phyloP scores from a whole-genome alignment of 2,329 filamentous ascomycete species.

The Aspergillus fumigatus region DNA sequence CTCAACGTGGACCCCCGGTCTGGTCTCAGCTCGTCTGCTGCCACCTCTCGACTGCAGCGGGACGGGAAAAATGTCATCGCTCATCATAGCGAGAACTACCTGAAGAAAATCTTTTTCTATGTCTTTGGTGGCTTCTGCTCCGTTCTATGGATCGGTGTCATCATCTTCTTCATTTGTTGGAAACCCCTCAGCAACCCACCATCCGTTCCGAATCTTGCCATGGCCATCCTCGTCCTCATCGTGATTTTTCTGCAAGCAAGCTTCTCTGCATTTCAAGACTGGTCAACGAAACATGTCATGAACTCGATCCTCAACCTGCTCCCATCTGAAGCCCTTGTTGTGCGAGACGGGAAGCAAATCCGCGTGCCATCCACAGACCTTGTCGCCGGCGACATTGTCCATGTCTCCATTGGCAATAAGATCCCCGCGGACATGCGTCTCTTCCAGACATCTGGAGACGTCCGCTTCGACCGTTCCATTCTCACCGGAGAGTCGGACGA shows the following conservation, averaged over 20 bases:
- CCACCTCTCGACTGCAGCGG: slow-evolving; percentile 52
- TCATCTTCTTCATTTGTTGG: slow-evolving; percentile 76
- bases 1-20: slow-evolving; percentile 54
- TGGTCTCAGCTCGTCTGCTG: slow-evolving; percentile 59
- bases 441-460: slow-evolving; percentile 63
- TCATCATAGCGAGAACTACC: slow-evolving; percentile 58
- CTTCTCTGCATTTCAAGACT: slow-evolving; percentile 70
- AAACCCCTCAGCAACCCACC: slow-evolving; percentile 68
- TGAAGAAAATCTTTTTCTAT: slow-evolving; percentile 60
- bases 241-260: slow-evolving; percentile 66
- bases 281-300: slow-evolving; percentile 73
- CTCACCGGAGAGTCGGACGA: slow-evolving; percentile 69
- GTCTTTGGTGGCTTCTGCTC: slow-evolving; percentile 78
- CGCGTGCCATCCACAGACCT: slow-evolving; percentile 56
- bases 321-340: slow-evolving; percentile 63
- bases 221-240: slow-evolving; percentile 68
- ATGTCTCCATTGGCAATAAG: slow-evolving; percentile 68
- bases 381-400: slow-evolving; percentile 69
- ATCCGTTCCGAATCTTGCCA: slow-evolving; percentile 62
- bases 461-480: slow-evolving; percentile 69
- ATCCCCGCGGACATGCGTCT: slow-evolving; percentile 72
- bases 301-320: slow-evolving; percentile 73
- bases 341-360: slow-evolving; percentile 57
- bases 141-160: slow-evolving; percentile 63
- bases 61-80: slow-evolving; percentile 67